phyloP scores from a whole-genome alignment of 306 rosid species.

The Lotus japonicus region DNA sequence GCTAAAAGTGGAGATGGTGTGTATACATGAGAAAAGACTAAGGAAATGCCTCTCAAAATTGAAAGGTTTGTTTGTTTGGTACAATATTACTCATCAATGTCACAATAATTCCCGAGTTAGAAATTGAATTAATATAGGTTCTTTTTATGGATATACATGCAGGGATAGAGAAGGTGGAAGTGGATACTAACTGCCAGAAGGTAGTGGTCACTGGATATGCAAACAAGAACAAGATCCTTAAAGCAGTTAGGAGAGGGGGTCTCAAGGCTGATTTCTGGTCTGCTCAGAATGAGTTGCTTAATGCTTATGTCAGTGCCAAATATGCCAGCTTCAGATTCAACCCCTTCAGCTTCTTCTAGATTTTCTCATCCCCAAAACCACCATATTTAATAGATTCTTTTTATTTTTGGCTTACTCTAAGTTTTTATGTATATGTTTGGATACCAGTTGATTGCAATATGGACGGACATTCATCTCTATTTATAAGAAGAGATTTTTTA shows the following conservation, averaged over 20 bases:
- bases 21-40: slow-evolving; percentile 78
- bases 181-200: slow-evolving; percentile 64
- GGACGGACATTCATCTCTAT: too few species aligned
- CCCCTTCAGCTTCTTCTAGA: slow-evolving; percentile 58
- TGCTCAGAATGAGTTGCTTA: slow-evolving; percentile 66
- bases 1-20: slow-evolving; percentile 90
- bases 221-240: slow-evolving; percentile 77
- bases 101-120: background rate
- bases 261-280: slow-evolving; percentile 94
- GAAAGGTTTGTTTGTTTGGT: slow-evolving; percentile 40
- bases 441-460: too few species aligned
- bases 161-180: slow-evolving; percentile 93
- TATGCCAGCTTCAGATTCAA: slow-evolving; percentile 46
- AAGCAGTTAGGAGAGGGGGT: slow-evolving; percentile 83
- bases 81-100: background rate
- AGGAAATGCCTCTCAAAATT: slow-evolving; percentile 77
- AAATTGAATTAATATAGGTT: background rate
- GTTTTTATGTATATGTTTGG: background rate
- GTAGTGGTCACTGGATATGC: slow-evolving; percentile 68
- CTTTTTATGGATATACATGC: background rate
- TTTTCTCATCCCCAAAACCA: background rate
- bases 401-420: background rate
- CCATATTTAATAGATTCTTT: background rate
- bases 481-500: too few species aligned
- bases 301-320: slow-evolving; percentile 53